Conservation (phyloP, 257 asterid species). For the Knoxia roxburghii region DNA sequence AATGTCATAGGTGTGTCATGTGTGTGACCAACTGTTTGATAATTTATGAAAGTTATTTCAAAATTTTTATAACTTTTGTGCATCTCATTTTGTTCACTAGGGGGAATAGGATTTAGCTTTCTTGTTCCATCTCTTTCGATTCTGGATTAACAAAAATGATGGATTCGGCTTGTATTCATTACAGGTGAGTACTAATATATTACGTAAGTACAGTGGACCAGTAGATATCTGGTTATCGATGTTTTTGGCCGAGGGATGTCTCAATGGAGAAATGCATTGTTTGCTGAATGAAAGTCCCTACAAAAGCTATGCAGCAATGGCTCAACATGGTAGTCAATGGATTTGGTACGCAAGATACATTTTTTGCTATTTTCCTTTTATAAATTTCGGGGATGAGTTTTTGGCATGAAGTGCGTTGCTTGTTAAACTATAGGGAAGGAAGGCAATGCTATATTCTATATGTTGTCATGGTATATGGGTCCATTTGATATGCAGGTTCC, state of each 20-base stretch:
- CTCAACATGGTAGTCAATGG: constrained; percentile 91
- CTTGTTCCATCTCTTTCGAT: neutral
- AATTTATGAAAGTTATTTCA: no score
- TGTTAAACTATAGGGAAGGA: no score
- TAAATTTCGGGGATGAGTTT: no score
- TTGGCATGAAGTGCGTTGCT: neutral
- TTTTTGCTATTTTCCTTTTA: no score
- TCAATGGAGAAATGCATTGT: constrained; percentile 38
- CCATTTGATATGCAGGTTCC: constrained; percentile 54
- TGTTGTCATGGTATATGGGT: constrained; percentile 3
- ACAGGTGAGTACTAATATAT: constrained; percentile 65
- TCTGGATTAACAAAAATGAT: neutral
- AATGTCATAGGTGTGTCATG: neutral
- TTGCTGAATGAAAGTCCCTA: constrained; percentile 56
- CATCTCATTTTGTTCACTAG: no score
- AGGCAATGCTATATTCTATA: no score
- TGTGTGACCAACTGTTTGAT: neutral
- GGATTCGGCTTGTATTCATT: constrained; percentile 7
- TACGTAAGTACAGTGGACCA: constrained; percentile 82
- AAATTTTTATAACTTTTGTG: no score
- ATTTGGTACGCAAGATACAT: constrained; percentile 42
- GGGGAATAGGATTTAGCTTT: neutral
- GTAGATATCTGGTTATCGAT: constrained; percentile 73
- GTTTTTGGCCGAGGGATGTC: constrained; percentile 26
- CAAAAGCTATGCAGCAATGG: constrained; percentile 78